These are phyloP conservation scores for Nadsonia fulvescens DNA, from an alignment of 805 yeast genomes.

Conservation along the genomic window DNA sequence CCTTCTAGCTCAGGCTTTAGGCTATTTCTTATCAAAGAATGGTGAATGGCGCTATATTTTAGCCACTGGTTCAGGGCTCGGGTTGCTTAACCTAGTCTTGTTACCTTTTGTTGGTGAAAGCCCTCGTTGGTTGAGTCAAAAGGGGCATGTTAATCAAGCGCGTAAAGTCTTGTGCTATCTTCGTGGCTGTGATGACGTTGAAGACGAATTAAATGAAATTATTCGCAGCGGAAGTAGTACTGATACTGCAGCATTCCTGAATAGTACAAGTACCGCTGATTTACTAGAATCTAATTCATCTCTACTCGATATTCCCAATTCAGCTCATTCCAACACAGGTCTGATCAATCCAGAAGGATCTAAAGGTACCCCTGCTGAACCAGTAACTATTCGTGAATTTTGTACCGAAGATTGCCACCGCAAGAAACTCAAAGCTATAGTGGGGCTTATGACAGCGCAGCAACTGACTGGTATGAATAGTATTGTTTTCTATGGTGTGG, in stretches of 20 bases:
- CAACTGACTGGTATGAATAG: conserved; percentile 90
- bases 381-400: conserved; percentile 22
- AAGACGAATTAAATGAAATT: conserved; percentile 8
- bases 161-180: conserved; percentile 19
- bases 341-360: too few species aligned
- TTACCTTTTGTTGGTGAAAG: conserved; percentile 40
- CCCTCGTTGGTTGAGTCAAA: conserved; percentile 60
- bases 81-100: conserved; percentile 28
- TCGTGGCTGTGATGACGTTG: conserved; percentile 19
- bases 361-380: conserved; percentile 1
- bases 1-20: conserved; percentile 56
- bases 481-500: conserved; percentile 83
- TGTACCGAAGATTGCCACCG: conserved; percentile 31
- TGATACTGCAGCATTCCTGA: too few species aligned
- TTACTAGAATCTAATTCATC: conserved; percentile 4
- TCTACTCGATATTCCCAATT: conserved; percentile 4
- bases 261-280: too few species aligned
- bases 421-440: conserved; percentile 45
- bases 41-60: conserved; percentile 59
- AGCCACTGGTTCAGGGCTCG: conserved; percentile 39
- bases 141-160: conserved; percentile 29
- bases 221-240: too few species aligned
- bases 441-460: conserved; percentile 63
- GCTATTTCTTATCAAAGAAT: conserved; percentile 47
- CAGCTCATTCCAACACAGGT: not conserved